Evolutionary conservation across 106 monocot genomes (phyloP).

Genomic region (Allium sativum): DNA sequence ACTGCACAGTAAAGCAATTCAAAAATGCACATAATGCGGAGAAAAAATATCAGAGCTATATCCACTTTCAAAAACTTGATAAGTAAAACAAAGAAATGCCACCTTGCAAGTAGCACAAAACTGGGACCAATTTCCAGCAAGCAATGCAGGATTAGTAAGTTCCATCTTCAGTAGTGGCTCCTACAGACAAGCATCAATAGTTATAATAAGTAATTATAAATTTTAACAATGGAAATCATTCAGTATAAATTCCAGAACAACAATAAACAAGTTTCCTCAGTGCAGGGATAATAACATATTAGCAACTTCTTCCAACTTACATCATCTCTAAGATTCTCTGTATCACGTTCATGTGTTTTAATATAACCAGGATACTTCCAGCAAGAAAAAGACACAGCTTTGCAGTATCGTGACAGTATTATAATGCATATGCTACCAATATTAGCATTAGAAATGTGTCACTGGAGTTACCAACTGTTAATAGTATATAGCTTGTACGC

Average conservation of each 20-base stretch:
- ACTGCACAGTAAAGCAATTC: background rate
- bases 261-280: too few relatives aligned
- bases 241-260: background rate
- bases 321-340: constrained; percentile 75
- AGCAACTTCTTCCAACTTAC: constrained; percentile 31
- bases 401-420: too few relatives aligned
- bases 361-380: constrained; percentile 97
- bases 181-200: constrained; percentile 16
- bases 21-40: background rate
- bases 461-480: too few relatives aligned
- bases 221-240: background rate
- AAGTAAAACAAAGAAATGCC: background rate
- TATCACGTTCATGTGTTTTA: constrained; percentile 41
- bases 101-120: constrained; percentile 99
- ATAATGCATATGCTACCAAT: too few relatives aligned
- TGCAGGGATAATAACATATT: background rate
- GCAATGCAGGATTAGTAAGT: constrained; percentile 52
- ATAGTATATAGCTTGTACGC: too few relatives aligned
- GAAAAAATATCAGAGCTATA: background rate
- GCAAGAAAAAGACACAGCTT: constrained; percentile 1
- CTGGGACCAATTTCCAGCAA: constrained; percentile 95
- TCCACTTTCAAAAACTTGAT: too few relatives aligned
- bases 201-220: background rate
- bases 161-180: constrained; percentile 83
- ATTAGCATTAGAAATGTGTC: too few relatives aligned